Evolutionary conservation across 257 asterid species (phyloP).

Genomic region (Przewalskia tangutica): DNA sequence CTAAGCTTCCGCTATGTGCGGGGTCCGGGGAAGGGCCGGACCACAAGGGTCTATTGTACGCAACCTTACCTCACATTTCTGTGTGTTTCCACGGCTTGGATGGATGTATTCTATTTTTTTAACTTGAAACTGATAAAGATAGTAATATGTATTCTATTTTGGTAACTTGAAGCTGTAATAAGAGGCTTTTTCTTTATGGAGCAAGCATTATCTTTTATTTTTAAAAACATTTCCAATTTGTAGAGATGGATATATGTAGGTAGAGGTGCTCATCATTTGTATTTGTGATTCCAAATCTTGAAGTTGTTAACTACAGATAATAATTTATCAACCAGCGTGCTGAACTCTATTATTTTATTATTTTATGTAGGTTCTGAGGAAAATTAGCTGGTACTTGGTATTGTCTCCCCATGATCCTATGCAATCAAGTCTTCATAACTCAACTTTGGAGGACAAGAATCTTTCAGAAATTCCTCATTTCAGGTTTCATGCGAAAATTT

Average conservation of each 20-base stretch:
- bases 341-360: background rate
- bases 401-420: slow-evolving; percentile 86
- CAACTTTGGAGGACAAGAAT: slow-evolving; percentile 90
- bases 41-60: no score
- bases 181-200: background rate
- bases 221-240: background rate
- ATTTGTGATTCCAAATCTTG: background rate
- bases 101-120: no score
- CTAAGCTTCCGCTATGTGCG: no score
- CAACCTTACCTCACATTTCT: no score
- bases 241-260: background rate
- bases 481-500: slow-evolving; percentile 27
- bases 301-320: background rate
- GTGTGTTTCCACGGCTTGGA: no score
- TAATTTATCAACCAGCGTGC: background rate
- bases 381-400: slow-evolving; percentile 93
- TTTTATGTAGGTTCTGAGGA: slow-evolving; percentile 63
- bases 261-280: background rate
- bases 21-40: no score
- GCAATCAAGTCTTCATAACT: slow-evolving; percentile 95
- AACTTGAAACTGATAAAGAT: no score
- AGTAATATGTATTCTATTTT: background rate
- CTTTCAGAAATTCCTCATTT: slow-evolving; percentile 89
- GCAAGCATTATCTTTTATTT: background rate
- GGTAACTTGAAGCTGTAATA: background rate